A percentile compares a stretch with the other conserved stretches of the same genome.
phyloP scores from a whole-genome alignment of 2,329 filamentous ascomycete genomes.

The Beauveria medogensis region DNA sequence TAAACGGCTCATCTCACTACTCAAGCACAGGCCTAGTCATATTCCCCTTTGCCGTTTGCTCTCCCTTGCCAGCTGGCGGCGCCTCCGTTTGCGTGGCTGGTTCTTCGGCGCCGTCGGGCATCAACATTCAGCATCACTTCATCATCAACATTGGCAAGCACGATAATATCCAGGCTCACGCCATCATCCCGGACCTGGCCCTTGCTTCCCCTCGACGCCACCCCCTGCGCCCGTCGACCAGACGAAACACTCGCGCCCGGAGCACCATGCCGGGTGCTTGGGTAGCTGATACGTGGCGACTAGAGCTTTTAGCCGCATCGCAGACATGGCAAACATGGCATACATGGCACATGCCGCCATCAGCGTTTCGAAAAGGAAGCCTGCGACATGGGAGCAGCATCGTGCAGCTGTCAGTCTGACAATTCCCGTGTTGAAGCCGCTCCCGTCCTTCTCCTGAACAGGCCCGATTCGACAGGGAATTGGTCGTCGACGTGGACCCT shows the following conservation, averaged over 20 bases:
- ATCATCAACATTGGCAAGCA: background rate
- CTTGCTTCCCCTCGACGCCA: background rate
- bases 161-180: conserved; percentile 4
- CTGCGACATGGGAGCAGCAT: background rate
- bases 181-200: background rate
- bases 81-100: background rate
- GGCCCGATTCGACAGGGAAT: background rate
- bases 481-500: background rate
- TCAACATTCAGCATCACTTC: background rate
- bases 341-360: background rate
- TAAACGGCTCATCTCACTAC: background rate
- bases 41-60: background rate
- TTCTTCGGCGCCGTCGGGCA: background rate
- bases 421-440: conserved; percentile 5
- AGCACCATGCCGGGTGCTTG: background rate
- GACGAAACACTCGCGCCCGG: conserved; percentile 2
- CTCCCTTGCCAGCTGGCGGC: background rate
- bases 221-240: background rate
- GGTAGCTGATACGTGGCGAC: background rate
- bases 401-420: background rate
- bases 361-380: background rate
- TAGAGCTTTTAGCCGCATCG: background rate
- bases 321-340: background rate
- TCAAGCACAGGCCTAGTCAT: background rate
- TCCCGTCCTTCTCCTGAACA: background rate